phyloP scores from a whole-genome alignment of 177 flowering plant species.

The Telopea speciosissima region DNA sequence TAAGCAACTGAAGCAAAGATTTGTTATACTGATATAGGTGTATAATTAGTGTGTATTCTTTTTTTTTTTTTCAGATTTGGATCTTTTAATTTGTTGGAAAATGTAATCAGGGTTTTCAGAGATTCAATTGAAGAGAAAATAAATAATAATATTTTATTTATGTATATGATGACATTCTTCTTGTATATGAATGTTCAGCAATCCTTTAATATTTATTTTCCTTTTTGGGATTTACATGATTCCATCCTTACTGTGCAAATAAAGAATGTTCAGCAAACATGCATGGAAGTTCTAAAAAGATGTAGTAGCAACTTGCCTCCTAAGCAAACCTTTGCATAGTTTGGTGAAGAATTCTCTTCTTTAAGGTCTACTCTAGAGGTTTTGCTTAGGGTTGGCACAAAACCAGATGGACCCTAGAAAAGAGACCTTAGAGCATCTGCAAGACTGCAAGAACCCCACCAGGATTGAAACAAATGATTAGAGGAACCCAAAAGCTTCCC shows the following conservation, averaged over 20 bases:
- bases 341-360: neutral
- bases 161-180: neutral
- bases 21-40: neutral
- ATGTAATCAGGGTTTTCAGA: conserved; percentile 17
- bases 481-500: neutral
- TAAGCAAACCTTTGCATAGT: neutral
- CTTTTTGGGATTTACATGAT: neutral
- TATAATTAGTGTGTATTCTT: neutral
- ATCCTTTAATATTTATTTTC: neutral
- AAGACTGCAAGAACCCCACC: neutral
- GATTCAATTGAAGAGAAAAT: conserved; percentile 11
- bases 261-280: neutral
- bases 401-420: neutral
- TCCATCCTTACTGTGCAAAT: neutral
- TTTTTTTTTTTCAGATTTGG: neutral
- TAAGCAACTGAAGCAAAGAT: neutral
- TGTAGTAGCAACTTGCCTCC: neutral
- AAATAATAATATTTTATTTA: neutral
- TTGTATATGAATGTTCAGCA: too few relatives aligned
- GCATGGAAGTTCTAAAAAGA: neutral
- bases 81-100: conserved; percentile 8
- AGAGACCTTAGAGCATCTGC: neutral
- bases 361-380: too few relatives aligned
- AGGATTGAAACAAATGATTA: neutral
- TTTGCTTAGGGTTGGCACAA: neutral